phyloP scores from a whole-genome alignment of 2,329 filamentous ascomycete genomes.

The Cladosporium cucumerinum region DNA sequence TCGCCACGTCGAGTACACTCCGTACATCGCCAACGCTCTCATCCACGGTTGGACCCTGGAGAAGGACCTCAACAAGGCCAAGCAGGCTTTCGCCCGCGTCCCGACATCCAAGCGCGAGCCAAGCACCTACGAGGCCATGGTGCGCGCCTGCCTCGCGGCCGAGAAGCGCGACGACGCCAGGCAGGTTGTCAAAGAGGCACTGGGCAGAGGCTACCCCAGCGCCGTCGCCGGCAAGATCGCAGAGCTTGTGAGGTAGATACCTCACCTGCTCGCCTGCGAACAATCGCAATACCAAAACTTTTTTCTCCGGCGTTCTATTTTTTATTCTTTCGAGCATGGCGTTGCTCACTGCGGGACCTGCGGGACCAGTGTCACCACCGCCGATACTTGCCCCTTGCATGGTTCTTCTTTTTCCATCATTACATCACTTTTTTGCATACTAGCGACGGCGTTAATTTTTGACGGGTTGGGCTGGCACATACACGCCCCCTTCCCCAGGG shows the following conservation, averaged over 20 bases:
- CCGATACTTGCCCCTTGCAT: neutral
- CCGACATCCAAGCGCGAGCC: slow-evolving; percentile 79
- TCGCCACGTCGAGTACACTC: slow-evolving; percentile 77
- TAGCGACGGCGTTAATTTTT: slow-evolving; percentile 2
- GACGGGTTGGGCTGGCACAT: neutral
- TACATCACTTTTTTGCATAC: neutral
- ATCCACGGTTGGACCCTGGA: slow-evolving; percentile 94
- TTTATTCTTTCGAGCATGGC: neutral
- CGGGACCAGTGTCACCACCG: slow-evolving; percentile 3
- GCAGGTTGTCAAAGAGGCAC: slow-evolving; percentile 81
- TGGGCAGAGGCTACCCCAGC: slow-evolving; percentile 82
- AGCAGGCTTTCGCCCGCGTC: slow-evolving; percentile 75
- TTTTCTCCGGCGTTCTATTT: slow-evolving; percentile 3
- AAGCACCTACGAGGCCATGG: slow-evolving; percentile 99
- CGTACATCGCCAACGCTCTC: slow-evolving; percentile 96
- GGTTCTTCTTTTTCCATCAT: neutral
- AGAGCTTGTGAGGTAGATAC: slow-evolving; percentile 63
- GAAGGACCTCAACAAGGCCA: slow-evolving; percentile 74
- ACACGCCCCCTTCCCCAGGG: neutral
- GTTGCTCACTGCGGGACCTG: neutral
- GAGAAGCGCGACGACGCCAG: slow-evolving; percentile 76
- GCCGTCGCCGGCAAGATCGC: slow-evolving; percentile 92
- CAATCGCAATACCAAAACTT: neutral
- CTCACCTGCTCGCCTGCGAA: neutral
- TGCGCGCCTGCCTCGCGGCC: slow-evolving; percentile 80